Evolutionary conservation across 2,329 filamentous ascomycete species (phyloP).

Genomic region (Penicillium sp.): DNA sequence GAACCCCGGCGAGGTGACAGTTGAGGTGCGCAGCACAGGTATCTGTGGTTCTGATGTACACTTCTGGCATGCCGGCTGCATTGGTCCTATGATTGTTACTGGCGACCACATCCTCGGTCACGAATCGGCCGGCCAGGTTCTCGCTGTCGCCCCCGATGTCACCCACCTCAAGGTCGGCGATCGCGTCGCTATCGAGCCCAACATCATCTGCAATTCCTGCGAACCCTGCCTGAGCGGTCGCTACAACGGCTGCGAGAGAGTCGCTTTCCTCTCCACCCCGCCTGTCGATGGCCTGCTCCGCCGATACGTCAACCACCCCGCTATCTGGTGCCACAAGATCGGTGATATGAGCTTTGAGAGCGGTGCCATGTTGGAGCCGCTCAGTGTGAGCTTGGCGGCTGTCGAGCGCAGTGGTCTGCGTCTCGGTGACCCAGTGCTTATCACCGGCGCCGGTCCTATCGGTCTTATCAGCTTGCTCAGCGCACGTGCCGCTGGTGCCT

Average conservation of each 20-base stretch:
- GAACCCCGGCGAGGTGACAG: conserved; percentile 76
- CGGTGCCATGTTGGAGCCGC: conserved; percentile 83
- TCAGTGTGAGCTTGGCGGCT: conserved; percentile 82
- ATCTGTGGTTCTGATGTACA: conserved; percentile 97
- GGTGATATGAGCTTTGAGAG: conserved; percentile 88
- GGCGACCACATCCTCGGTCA: conserved; percentile 90
- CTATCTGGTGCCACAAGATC: conserved; percentile 94
- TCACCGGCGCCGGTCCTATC: conserved; percentile 92
- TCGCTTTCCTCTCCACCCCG: conserved; percentile 85
- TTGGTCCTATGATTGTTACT: conserved; percentile 90
- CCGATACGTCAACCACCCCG: conserved; percentile 91
- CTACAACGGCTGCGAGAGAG: conserved; percentile 89
- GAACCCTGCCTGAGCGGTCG: conserved; percentile 86
- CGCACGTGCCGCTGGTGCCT: conserved; percentile 78
- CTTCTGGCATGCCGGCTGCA: conserved; percentile 94
- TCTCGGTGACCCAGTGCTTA: conserved; percentile 79
- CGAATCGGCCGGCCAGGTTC: conserved; percentile 74
- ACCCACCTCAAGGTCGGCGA: conserved; percentile 76
- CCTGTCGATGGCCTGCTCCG: conserved; percentile 82
- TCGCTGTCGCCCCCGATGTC: conserved; percentile 72
- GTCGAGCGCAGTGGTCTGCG: conserved; percentile 76
- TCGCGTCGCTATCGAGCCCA: conserved; percentile 89
- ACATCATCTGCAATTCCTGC: conserved; percentile 86
- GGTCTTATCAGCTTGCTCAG: conserved; percentile 85
- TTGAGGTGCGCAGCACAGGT: conserved; percentile 88